Evolutionary conservation across 1,139 yeast genomes (phyloP).

Genomic region (Taphrina confusa): DNA sequence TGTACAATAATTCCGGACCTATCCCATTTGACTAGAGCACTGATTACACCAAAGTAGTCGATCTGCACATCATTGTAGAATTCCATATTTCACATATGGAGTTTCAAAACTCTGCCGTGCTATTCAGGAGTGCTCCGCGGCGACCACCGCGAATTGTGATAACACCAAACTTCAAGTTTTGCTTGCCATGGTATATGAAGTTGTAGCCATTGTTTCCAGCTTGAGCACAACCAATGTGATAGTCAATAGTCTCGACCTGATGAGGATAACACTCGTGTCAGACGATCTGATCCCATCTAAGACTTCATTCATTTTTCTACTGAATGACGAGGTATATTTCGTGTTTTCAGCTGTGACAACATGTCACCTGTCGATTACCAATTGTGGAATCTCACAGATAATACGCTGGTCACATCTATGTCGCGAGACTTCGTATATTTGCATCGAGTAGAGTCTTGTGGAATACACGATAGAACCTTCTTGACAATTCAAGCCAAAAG

Average conservation of each 20-base stretch:
- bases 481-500: too few relatives aligned
- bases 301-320: too few relatives aligned
- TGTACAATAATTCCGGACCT: background rate
- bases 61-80: background rate
- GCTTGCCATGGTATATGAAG: background rate
- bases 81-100: background rate
- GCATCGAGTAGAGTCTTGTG: too few relatives aligned
- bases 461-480: too few relatives aligned
- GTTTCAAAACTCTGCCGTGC: background rate
- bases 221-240: background rate
- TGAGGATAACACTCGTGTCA: too few relatives aligned
- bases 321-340: too few relatives aligned
- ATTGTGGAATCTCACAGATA: too few relatives aligned
- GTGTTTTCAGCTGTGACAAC: too few relatives aligned
- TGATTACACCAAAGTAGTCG: background rate
- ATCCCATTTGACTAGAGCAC: background rate
- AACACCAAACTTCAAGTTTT: background rate
- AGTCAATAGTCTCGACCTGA: background rate
- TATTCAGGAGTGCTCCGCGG: background rate
- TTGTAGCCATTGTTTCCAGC: background rate
- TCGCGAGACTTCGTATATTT: too few relatives aligned
- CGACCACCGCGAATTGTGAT: background rate
- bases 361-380: too few relatives aligned
- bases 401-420: too few relatives aligned
- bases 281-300: too few relatives aligned